These are phyloP conservation scores for Bipolaris victoriae DNA, from an alignment of 2,329 filamentous ascomycete species.

Conservation along the genomic window DNA sequence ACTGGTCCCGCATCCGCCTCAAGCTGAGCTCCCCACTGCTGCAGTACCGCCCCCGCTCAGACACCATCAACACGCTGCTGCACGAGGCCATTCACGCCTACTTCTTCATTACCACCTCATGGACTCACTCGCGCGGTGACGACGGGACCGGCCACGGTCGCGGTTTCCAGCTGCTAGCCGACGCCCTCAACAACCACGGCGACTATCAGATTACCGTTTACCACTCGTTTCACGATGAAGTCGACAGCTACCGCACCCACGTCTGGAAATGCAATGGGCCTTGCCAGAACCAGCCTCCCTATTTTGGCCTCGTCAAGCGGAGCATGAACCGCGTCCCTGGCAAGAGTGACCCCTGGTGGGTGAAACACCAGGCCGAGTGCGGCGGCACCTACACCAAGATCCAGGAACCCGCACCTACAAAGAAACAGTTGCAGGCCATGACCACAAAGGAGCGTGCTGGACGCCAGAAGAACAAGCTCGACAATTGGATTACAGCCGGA, in stretches of 20 bases:
- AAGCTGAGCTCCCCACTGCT: slow-evolving; percentile 54
- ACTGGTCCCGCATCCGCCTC: slow-evolving; percentile 50
- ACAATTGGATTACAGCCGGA: slow-evolving; percentile 47
- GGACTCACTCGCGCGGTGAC: slow-evolving; percentile 51
- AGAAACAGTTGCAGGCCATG: slow-evolving; percentile 50
- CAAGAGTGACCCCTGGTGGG: slow-evolving; percentile 53
- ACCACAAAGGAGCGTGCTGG: slow-evolving; percentile 51
- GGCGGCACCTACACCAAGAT: slow-evolving; percentile 52
- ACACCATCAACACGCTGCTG: slow-evolving; percentile 53
- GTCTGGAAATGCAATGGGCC: slow-evolving; percentile 54
- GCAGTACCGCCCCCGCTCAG: slow-evolving; percentile 52
- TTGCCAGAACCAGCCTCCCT: slow-evolving; percentile 48
- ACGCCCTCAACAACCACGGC: slow-evolving; percentile 54
- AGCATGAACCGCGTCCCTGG: slow-evolving; percentile 54
- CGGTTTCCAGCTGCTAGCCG: slow-evolving; percentile 53
- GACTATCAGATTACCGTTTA: slow-evolving; percentile 51
- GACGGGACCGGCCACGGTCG: slow-evolving; percentile 52
- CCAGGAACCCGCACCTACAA: slow-evolving; percentile 50
- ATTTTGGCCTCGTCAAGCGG: slow-evolving; percentile 55
- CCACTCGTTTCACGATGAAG: slow-evolving; percentile 56
- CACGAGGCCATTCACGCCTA: slow-evolving; percentile 56
- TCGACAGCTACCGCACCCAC: slow-evolving; percentile 54
- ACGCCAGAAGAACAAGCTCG: slow-evolving; percentile 54
- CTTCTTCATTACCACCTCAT: slow-evolving; percentile 55
- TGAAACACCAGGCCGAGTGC: slow-evolving; percentile 49